These are phyloP conservation scores for Candida sp. DNA, from an alignment of 1,139 yeast species.

Conservation along the genomic window DNA sequence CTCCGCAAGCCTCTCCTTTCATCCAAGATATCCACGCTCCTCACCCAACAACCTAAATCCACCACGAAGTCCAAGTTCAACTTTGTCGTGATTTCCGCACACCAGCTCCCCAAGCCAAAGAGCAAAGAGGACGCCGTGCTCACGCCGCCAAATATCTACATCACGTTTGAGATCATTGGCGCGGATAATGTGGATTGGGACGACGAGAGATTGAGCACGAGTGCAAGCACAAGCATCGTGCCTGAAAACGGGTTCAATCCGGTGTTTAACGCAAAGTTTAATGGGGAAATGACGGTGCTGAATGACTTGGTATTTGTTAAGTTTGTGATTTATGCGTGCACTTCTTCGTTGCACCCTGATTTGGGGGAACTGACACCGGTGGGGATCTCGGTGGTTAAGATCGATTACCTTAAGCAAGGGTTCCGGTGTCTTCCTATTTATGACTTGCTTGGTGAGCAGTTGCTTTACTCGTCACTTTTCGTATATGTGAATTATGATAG, in stretches of 20 bases:
- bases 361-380: conserved; percentile 39
- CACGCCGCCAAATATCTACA: conserved; percentile 57
- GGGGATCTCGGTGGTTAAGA: conserved; percentile 61
- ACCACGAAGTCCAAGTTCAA: conserved; percentile 19
- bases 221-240: conserved; percentile 39
- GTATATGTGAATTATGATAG: conserved; percentile 46
- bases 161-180: conserved; percentile 61
- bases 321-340: conserved; percentile 26
- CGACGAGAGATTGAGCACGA: conserved; percentile 8
- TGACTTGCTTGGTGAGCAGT: conserved; percentile 81
- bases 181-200: conserved; percentile 30
- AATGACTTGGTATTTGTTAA: conserved; percentile 39
- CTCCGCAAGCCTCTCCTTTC: conserved; percentile 37
- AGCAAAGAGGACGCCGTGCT: conserved; percentile 24
- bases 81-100: conserved; percentile 76
- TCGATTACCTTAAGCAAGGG: conserved; percentile 68
- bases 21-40: conserved; percentile 12
- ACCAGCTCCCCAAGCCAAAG: conserved; percentile 76
- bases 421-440: conserved; percentile 80
- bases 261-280: conserved; percentile 65
- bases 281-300: conserved; percentile 36
- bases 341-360: conserved; percentile 19
- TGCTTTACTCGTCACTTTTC: conserved; percentile 78
- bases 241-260: conserved; percentile 85
- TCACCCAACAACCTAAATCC: conserved; percentile 1